Base-by-base conservation (phyloP, 2,329 filamentous ascomycete species). In the Hymenoscyphus scutula region DNA sequence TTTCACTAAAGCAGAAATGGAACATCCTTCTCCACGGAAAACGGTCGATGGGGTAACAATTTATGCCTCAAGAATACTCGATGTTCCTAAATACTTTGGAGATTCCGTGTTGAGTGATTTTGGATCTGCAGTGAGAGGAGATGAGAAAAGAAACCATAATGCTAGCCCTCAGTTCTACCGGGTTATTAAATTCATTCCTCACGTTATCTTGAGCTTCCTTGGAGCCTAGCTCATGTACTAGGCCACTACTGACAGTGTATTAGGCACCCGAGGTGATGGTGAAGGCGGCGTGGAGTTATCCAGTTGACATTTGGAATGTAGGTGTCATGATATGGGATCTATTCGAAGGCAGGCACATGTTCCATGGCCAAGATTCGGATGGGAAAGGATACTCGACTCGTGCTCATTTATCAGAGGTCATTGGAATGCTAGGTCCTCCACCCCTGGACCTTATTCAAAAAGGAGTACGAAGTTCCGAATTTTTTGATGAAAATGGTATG, bases 61-160 rank as follows among this genome's bases (percentile, higher is more conserved):
- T 1, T 82, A 82, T 65, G 17, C 70, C 0, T 82, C 79, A 3
- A 76, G 76, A 1, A 68, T 74, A 27, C 72, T 82, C 5, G 60
- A 67, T 63, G 65, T 74, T 56, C 76, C 76, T 0, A 74, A 71
- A 17, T 41, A 65, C 2, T 65, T 64, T 34, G 76, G 76, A 0
- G 66, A 69, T 0, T 74, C 75, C 0, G 73, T 81, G 0, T 70
- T 82, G 4, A 80, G 79, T 61, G 81, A 84, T 65, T 81, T 84
- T 63, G 80, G 80, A 8, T 79, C 79, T 0, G 80, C 79, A 2
- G 72, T 81, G 2, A 0, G 10, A 0, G 77, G 77, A 1, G 74
- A 76, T 23, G 17, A 34, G 32, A 34, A 34, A 34, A 34, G 32
- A 34, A 34, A 34, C 32, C 32, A 34, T 8, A 34, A 34, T 34